phyloP scores from a whole-genome alignment of 108 stramenopile species.

The Nitzschia sp. region DNA sequence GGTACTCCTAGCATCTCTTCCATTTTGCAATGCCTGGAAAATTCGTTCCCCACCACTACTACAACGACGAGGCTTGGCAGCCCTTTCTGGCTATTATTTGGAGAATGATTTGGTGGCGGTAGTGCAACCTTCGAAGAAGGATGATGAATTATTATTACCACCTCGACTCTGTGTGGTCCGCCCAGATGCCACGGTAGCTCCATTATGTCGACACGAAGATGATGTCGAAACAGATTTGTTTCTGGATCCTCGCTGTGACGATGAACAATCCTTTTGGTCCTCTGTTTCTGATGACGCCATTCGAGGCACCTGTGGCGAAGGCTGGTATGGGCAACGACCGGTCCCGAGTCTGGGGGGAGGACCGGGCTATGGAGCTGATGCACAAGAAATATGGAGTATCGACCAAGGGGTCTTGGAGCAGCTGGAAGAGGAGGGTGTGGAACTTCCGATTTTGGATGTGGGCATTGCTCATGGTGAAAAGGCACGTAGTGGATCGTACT shows the following conservation, averaged over 20 bases:
- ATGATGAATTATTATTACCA: not conserved
- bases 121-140: not conserved
- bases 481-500: conserved; percentile 63
- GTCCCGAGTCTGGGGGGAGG: conserved; percentile 66
- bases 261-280: conserved; percentile 13
- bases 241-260: conserved; percentile 46
- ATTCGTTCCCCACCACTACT: too few relatives aligned
- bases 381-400: conserved; percentile 63
- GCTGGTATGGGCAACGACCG: conserved; percentile 68
- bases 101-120: conserved; percentile 47
- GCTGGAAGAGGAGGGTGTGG: conserved; percentile 44
- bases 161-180: conserved; percentile 37
- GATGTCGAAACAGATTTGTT: conserved; percentile 65
- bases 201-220: conserved; percentile 55
- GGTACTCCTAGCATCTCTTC: too few relatives aligned
- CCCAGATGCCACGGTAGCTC: conserved; percentile 24
- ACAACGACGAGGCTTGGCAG: too few relatives aligned
- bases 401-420: conserved; percentile 47
- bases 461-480: conserved; percentile 82
- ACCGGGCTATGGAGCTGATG: conserved; percentile 68
- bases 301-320: conserved; percentile 49
- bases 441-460: conserved; percentile 58
- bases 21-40: too few relatives aligned
- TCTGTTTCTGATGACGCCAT: conserved; percentile 32
- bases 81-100: conserved; percentile 15